Evolutionary conservation across 2,329 filamentous ascomycete species (phyloP).

Genomic region (Ophiostoma sp.): DNA sequence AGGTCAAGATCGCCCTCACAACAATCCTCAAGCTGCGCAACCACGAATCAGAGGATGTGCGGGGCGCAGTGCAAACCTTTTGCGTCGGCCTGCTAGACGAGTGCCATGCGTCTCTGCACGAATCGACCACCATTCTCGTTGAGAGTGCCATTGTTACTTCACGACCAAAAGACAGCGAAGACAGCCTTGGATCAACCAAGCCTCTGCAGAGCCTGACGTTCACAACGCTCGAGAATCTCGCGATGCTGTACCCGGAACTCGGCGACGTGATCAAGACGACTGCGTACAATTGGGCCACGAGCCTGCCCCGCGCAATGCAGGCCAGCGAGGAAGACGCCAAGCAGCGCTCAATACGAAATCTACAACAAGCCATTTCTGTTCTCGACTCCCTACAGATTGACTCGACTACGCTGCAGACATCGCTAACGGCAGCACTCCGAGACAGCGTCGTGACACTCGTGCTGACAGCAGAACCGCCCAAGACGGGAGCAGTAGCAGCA

Average conservation of each 20-base stretch:
- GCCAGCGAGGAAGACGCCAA: slow-evolving; percentile 75
- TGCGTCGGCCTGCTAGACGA: slow-evolving; percentile 73
- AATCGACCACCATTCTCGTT: slow-evolving; percentile 65
- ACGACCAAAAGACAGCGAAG: not conserved
- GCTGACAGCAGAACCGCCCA: slow-evolving; percentile 32
- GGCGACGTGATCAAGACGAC: slow-evolving; percentile 56
- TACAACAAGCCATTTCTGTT: slow-evolving; percentile 67
- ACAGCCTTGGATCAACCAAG: not conserved
- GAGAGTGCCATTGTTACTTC: slow-evolving; percentile 69
- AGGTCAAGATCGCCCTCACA: slow-evolving; percentile 76
- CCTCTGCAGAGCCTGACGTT: slow-evolving; percentile 40
- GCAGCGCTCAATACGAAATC: slow-evolving; percentile 63
- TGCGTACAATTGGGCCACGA: slow-evolving; percentile 74
- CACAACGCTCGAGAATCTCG: slow-evolving; percentile 45
- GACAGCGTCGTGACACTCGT: slow-evolving; percentile 60
- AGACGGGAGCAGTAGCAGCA: slow-evolving; percentile 29
- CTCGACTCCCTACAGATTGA: slow-evolving; percentile 58
- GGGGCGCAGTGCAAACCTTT: slow-evolving; percentile 59
- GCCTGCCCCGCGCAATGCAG: slow-evolving; percentile 77
- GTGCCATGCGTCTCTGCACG: slow-evolving; percentile 65
- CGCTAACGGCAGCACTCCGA: slow-evolving; percentile 62
- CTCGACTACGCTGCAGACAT: slow-evolving; percentile 61
- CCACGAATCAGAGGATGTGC: slow-evolving; percentile 65
- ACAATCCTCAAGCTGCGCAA: slow-evolving; percentile 69
- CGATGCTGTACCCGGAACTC: slow-evolving; percentile 50